Base-by-base conservation (phyloP, 768 basidiomycete species). In the Mycena filopes region DNA sequence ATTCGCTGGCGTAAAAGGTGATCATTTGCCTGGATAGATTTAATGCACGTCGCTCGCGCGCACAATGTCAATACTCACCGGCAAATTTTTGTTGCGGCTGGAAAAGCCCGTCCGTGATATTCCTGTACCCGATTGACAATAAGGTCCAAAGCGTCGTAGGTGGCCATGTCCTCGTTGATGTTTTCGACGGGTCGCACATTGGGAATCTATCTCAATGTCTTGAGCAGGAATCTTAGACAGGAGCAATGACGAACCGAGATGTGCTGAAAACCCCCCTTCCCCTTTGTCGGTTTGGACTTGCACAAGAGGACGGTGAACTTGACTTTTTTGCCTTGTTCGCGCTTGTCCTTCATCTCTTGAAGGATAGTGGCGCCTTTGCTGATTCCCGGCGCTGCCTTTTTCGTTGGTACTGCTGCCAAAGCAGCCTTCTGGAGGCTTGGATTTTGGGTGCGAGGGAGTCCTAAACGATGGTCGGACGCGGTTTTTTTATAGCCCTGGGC, bases 361-460 rank as follows among this genome's bases (percentile, higher is more conserved):
- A 56, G 6, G 31, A 23, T 12, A 33, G 28, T 12, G 16, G 21
- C 25, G 12, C 13, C 25, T 38, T 33, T 33, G 7, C 7, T 6
- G 12, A 33, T 33, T 33, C 31, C 31, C 12, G 31, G 31, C 7
- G 5, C 12, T 6, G 31, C 5, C 31, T 33, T 33, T 5, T 6
- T 5, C 31, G 5, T 33, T n/a, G n/a, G n/a, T n/a, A n/a, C n/a
- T n/a, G n/a, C n/a, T 9, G 53, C 53, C 4, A 38, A 36, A 3
- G 38, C 3, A 5, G 53, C 40, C 40, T 54, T 54, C 13, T 20
- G 21, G 6, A 58, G 47, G 16, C 46, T 58, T 2, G 57, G 31
- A 49, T 38, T 58, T 40, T 58, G 57, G 2, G 57, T 33, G 28
- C 57, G 57, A 1, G 57, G 57, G 23, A 23, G 36, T 18, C 11